Evolutionary conservation across 352 stramenopile genomes (phyloP), one percentile per base, ranked within the genome.

Genomic region (Thalassiosira ordinaria): DNA sequence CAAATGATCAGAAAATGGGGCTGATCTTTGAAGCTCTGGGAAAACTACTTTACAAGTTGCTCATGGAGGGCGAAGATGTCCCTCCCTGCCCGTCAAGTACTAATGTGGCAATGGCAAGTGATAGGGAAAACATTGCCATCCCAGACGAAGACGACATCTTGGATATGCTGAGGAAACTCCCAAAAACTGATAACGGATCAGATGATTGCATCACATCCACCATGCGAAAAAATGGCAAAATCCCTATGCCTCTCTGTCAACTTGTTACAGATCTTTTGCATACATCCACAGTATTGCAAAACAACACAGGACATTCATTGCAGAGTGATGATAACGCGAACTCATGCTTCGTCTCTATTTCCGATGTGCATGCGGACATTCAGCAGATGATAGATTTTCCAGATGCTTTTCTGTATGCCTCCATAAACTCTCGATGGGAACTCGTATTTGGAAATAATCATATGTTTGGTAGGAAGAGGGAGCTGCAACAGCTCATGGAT

Each of bases 361-460:
- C 46, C 11, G 68, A 77, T 63, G 31, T 77, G 7, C 20, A 14
- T n/a, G 62, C 56, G 1, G 56, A 77, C 70, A 44, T 77, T 16
- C 14, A 63, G n/a, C 59, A 70, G 70, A 77, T 77, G 68, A 63
- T 77, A 39, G 68, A 77, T 52, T 62, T 56, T 31, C 68, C 68
- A 7, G 44, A 77, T 55, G 59, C 56, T 0, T 77, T 70, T 56
- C 47, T 77, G 7, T 70, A 70, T 63, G 55, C 14, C 1, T 57
- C 53, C 9, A 56, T 57, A 1, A 75, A 51, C 31, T 75, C 66
- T 35, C 52, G 53, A 44, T 75, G 66, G 66, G 66, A 75, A 24
- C 41, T 75, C 11, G 24, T 75, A n/a, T 75, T 75, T 53, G 66
- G 66, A 9, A 66, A 57, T 46, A 59, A 65, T 66, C 35, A 63